Base-by-base conservation (phyloP, 345 rosid species). In the Brassica incana region DNA sequence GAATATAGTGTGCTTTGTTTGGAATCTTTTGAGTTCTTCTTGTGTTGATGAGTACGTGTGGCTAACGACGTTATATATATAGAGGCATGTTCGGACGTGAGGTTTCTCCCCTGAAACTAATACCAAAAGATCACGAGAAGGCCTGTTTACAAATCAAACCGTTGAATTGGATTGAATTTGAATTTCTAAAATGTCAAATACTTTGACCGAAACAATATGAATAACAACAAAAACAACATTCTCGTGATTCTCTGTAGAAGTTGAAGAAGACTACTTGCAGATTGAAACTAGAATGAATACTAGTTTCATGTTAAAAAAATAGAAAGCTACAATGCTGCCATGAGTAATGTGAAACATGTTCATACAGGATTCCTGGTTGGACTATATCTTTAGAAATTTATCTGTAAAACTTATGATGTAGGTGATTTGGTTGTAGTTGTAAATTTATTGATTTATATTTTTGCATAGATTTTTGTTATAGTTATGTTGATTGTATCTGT, bases 41-140 rank as follows among this genome's bases (percentile, higher is more conserved):
- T 69, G 0, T 16, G 15, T 36, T 63, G 65, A 75, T 75, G 76
- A 80, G 76, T 74, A 35, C 27, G 67, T 69, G 38, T 56, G 38
- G 72, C 69, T 67, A 73, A 80, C 38, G 67, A 20, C 32, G 27
- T 61, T 68, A 62, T 12, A 75, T 54, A 40, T 40, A 40, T 40
- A 40, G 48, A 69, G 54, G 64, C 67, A 70, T 75, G 58, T 70
- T 8, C 40, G 73, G 32, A 38, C 76, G 68, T 63, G 8, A n/a
- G 7, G 8, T 63, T 33, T 71, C 15, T 71, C 30, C 16, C 11
- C 5, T 40, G 48, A 40, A 40, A 11, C 48, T 0, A 40, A 40
- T 40, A 10, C 48, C 48, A 40, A 40, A 40, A 40, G 14, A 40
- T 2, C 48, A 40, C 48, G 48, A 8, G 48, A 40, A 40, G 48